A percentile compares a stretch with the other conserved stretches of the same genome.
Conservation (phyloP, 768 basidiomycete genomes). For the Porpolomopsis calyptriformis region DNA sequence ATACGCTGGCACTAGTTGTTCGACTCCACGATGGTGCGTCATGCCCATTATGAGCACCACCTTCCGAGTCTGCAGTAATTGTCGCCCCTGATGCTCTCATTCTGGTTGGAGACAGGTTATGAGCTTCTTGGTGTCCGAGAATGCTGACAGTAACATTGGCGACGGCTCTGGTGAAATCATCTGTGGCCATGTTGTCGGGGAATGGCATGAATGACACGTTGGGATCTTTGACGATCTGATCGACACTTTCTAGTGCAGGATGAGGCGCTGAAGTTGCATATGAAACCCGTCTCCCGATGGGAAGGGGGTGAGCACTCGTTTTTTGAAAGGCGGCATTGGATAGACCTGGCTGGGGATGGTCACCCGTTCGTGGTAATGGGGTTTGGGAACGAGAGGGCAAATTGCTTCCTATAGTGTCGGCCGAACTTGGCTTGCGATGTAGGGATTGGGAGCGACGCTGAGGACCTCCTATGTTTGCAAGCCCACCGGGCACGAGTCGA, state of each 20-base stretch:
- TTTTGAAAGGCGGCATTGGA: background rate
- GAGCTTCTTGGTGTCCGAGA: constrained; percentile 67
- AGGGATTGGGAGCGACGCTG: constrained; percentile 23
- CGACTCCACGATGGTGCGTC: constrained; percentile 97
- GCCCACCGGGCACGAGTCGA: constrained; percentile 34
- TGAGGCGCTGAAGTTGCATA: constrained; percentile 31
- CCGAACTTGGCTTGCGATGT: constrained; percentile 38
- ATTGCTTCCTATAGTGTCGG: constrained; percentile 20
- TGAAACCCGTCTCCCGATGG: constrained; percentile 40
- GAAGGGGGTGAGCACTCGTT: constrained; percentile 19
- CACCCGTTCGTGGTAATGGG: constrained; percentile 25
- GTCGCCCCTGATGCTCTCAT: constrained; percentile 29
- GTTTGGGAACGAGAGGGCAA: constrained; percentile 30
- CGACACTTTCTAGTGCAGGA: constrained; percentile 61
- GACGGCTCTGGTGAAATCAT: constrained; percentile 89
- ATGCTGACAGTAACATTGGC: constrained; percentile 92
- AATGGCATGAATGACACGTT: constrained; percentile 42
- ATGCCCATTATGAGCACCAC: constrained; percentile 62
- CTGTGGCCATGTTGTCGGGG: constrained; percentile 61
- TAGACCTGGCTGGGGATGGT: constrained; percentile 9
- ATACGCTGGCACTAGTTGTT: constrained; percentile 76
- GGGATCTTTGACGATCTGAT: constrained; percentile 60
- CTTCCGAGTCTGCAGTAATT: constrained; percentile 26
- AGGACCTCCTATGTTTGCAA: constrained; percentile 11
- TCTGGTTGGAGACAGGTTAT: constrained; percentile 37